phyloP scores from a whole-genome alignment of 352 stramenopile species.

The Globisporangium viniferum region DNA sequence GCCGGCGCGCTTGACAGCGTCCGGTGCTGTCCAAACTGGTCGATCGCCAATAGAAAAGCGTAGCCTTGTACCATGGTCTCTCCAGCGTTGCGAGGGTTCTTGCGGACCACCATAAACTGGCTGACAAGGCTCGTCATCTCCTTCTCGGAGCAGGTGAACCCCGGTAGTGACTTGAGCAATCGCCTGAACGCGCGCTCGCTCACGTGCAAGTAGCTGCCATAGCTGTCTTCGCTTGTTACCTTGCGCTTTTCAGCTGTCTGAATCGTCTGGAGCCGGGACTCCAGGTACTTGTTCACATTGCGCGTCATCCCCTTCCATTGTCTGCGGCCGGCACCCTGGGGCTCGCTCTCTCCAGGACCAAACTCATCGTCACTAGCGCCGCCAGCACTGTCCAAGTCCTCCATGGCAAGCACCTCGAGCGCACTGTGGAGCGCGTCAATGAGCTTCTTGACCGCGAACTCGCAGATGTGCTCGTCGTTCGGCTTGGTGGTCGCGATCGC shows the following conservation, averaged over 20 bases:
- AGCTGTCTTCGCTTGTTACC: no score
- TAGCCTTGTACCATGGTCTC: slow-evolving; percentile 23
- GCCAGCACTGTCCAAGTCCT: not conserved
- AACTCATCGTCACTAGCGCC: slow-evolving; percentile 12
- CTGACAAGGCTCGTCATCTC: slow-evolving; percentile 28
- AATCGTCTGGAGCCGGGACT: slow-evolving; percentile 28
- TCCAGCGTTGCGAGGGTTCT: not conserved
- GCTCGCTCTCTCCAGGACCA: not conserved
- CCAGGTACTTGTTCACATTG: slow-evolving; percentile 45
- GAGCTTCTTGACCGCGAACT: slow-evolving; percentile 48
- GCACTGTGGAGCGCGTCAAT: slow-evolving; percentile 40
- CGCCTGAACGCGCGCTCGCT: slow-evolving; percentile 34
- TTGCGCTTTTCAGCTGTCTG: slow-evolving; percentile 1
- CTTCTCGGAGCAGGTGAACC: slow-evolving; percentile 30
- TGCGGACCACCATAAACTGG: slow-evolving; percentile 14
- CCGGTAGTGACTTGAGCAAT: slow-evolving; percentile 36
- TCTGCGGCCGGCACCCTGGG: not conserved
- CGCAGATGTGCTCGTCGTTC: slow-evolving; percentile 29
- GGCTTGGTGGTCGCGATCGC: slow-evolving; percentile 11
- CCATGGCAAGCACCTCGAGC: slow-evolving; percentile 14
- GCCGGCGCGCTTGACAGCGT: slow-evolving; percentile 20
- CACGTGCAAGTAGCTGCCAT: slow-evolving; percentile 17
- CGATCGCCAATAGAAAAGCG: slow-evolving; percentile 34
- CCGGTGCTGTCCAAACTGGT: slow-evolving; percentile 31
- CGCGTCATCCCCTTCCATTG: slow-evolving; percentile 46